Evolutionary conservation across 371 early-diverging fungal genomes (phyloP).

Genomic region (Mortierella sp.): DNA sequence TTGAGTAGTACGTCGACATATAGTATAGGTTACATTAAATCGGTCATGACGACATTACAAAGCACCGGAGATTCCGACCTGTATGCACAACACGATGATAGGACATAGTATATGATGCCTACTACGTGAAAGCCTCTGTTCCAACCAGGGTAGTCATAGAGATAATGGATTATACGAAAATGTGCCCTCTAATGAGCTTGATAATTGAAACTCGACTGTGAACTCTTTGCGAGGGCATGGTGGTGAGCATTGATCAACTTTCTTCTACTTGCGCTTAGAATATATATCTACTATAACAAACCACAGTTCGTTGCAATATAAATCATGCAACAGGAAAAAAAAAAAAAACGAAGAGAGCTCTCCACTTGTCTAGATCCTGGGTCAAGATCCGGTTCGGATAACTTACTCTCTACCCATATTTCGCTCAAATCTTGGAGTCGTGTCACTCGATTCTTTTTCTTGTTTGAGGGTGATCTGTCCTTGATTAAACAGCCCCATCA

Average conservation of each 20-base stretch:
- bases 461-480: background rate
- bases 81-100: conserved; percentile 55
- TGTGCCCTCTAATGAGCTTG: conserved; percentile 49
- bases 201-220: conserved; percentile 38
- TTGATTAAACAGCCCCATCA: background rate
- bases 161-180: conserved; percentile 43
- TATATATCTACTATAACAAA: too few species aligned
- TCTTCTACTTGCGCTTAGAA: too few species aligned
- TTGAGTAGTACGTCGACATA: conserved; percentile 45
- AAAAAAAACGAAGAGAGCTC: too few species aligned
- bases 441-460: background rate
- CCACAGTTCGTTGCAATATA: too few species aligned
- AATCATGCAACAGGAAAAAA: too few species aligned
- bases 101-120: conserved; percentile 19
- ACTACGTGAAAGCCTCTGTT: conserved; percentile 49
- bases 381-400: background rate
- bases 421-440: conserved; percentile 34
- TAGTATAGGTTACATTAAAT: conserved; percentile 52
- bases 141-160: conserved; percentile 47
- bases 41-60: conserved; percentile 52
- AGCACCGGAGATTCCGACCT: conserved; percentile 43
- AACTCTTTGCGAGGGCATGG: conserved; percentile 53
- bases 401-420: conserved; percentile 53
- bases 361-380: background rate
- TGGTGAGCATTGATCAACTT: conserved; percentile 31